A percentile compares a stretch with the other conserved stretches of the same genome.
phyloP scores from a whole-genome alignment of 2,329 filamentous ascomycete genomes.

The Coniochaeta sp. region DNA sequence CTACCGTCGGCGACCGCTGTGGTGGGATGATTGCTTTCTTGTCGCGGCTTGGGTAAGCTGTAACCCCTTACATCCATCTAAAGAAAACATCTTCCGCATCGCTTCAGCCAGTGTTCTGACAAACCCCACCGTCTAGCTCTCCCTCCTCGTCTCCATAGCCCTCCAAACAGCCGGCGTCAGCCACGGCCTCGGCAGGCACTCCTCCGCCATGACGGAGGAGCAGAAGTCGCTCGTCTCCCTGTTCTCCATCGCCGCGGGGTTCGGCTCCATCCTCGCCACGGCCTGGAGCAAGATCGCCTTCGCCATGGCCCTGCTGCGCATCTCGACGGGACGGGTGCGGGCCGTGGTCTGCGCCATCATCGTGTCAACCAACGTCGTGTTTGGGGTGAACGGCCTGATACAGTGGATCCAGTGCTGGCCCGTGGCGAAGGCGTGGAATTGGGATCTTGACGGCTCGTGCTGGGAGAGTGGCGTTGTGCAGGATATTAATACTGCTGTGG shows the following conservation, averaged over 20 bases:
- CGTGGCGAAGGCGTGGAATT: conserved; percentile 1
- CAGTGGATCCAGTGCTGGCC: conserved; percentile 5
- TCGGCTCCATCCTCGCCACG: conserved; percentile 15
- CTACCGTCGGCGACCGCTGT: not conserved
- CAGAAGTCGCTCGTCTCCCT: not conserved
- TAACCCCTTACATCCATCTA: not conserved
- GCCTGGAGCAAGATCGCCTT: conserved; percentile 21
- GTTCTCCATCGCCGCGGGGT: not conserved
- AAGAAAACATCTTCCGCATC: too few relatives aligned
- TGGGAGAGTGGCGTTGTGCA: not conserved
- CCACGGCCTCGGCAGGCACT: not conserved
- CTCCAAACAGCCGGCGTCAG: not conserved
- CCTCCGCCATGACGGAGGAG: not conserved
- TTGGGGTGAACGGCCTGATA: conserved; percentile 5
- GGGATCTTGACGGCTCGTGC: not conserved
- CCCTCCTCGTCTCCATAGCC: not conserved
- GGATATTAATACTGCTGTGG: conserved; percentile 1
- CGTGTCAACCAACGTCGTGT: conserved; percentile 6
- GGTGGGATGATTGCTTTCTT: not conserved
- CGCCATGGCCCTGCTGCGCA: conserved; percentile 15
- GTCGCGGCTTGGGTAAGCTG: not conserved
- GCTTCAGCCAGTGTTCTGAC: not conserved
- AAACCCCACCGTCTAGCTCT: not conserved
- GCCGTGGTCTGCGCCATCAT: conserved; percentile 14
- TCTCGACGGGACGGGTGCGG: conserved; percentile 9